phyloP scores from a whole-genome alignment of 768 basidiomycete genomes.

The Grammothele lineata region DNA sequence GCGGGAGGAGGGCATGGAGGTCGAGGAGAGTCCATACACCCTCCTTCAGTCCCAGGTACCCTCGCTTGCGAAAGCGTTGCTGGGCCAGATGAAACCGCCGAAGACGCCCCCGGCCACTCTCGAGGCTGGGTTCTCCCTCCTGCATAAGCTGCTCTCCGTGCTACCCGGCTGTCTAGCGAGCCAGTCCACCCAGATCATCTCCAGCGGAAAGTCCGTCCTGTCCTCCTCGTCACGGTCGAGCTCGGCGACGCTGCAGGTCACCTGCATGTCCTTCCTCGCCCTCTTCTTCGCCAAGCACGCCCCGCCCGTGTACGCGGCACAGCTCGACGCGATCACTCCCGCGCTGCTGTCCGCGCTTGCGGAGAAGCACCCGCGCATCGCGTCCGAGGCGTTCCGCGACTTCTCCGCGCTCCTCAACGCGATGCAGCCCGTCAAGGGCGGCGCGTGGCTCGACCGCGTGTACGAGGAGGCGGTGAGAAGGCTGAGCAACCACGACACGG shows the following conservation, averaged over 20 bases:
- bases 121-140: constrained; percentile 81
- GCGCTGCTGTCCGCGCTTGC: constrained; percentile 68
- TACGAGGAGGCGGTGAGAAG: constrained; percentile 72
- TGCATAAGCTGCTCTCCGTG: constrained; percentile 72
- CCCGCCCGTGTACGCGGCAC: constrained; percentile 50
- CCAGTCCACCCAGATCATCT: constrained; percentile 59
- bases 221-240: constrained; percentile 68
- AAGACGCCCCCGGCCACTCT: constrained; percentile 76
- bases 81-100: constrained; percentile 79
- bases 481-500: constrained; percentile 78
- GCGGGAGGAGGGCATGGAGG: constrained; percentile 70
- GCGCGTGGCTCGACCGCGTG: constrained; percentile 65
- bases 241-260: constrained; percentile 77
- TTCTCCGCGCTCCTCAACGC: constrained; percentile 80
- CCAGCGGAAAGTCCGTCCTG: constrained; percentile 61
- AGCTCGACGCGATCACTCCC: constrained; percentile 66
- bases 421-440: constrained; percentile 60
- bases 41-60: constrained; percentile 77
- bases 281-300: constrained; percentile 76
- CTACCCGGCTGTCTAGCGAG: constrained; percentile 78
- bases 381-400: constrained; percentile 82
- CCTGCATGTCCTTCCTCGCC: constrained; percentile 80
- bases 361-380: constrained; percentile 87
- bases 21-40: constrained; percentile 67
- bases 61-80: constrained; percentile 69